Evolutionary conservation across 139 green algal species (phyloP).

Genomic region (Tetradesmus lagerheimii): DNA sequence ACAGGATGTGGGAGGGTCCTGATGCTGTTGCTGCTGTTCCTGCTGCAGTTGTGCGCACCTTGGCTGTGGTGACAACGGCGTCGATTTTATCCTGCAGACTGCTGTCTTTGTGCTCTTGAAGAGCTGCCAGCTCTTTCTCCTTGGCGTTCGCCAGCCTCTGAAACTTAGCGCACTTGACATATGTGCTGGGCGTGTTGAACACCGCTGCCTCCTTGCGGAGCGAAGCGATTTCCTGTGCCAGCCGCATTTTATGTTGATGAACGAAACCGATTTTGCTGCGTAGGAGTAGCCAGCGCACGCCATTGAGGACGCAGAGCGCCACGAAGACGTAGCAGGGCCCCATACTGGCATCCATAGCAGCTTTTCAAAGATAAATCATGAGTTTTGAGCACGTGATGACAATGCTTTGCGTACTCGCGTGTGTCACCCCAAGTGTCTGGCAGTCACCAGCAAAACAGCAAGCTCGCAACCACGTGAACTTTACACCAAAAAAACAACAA

Average conservation of each 20-base stretch:
- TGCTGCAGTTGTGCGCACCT: slow-evolving; percentile 38
- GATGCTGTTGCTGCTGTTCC: not conserved
- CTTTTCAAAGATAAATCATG: not conserved
- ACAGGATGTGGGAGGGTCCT: not conserved
- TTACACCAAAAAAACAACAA: not conserved
- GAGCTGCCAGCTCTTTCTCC: slow-evolving; percentile 55
- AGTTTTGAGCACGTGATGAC: not conserved
- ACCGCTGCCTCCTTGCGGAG: slow-evolving; percentile 39
- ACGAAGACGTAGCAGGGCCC: slow-evolving; percentile 20
- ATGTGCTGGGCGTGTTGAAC: slow-evolving; percentile 54
- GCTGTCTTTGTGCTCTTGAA: slow-evolving; percentile 18
- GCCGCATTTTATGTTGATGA: slow-evolving; percentile 35
- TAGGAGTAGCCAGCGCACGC: slow-evolving; percentile 24
- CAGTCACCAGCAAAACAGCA: not conserved
- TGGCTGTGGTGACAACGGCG: slow-evolving; percentile 29
- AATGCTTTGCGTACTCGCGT: not conserved
- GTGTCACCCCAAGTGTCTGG: not conserved
- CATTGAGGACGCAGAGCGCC: slow-evolving; percentile 37
- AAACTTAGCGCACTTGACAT: slow-evolving; percentile 54
- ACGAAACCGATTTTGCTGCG: slow-evolving; percentile 41
- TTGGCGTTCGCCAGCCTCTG: slow-evolving; percentile 59
- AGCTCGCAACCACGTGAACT: not conserved
- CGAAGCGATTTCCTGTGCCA: slow-evolving; percentile 25
- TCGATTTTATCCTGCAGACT: slow-evolving; percentile 32
- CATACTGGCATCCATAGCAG: not conserved